Evolutionary conservation across 2,329 filamentous ascomycete species (phyloP), one percentile per base, ranked within the genome.

Genomic region (Simplicillium aogashimaense): DNA sequence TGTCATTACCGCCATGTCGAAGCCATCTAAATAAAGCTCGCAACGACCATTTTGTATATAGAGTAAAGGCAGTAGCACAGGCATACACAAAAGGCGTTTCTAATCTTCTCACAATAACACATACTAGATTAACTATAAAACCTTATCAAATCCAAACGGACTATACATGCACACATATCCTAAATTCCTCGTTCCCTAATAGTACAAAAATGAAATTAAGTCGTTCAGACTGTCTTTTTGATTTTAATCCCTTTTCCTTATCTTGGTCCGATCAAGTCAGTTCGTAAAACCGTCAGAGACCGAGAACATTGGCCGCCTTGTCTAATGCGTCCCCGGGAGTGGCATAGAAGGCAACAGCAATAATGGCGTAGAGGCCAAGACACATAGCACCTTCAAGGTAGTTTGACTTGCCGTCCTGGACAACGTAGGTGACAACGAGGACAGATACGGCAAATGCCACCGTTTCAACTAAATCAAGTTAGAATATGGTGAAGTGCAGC

Each of bases 1-100:
- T 36, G 73, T 94, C 49, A 88, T 98, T 61, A 75, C 78, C 53
- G 85, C 92, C 32, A 86, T 98, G 76, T 78, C 82, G 43, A 89
- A 84, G 66, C 90, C 90, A 14, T 68, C 57, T 38, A 51, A 55
- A 42, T 67, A 59, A 44, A 45, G 11, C 16, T 34, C 29, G 18
- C 7, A 5, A 35, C 18, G 14, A 14, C 17, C 11, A 11, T 14
- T 15, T 35, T 35, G 33, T 18, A 35, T 35, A n/a, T 16, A 35
- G 33, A 11, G 11, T 35, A 18, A 11, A 12, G 11, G 18, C 17
- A 16, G 31, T n/a, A 33, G 31, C 31, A 35, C n/a, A 30, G 30
- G 16, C 30, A 30, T 38, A 38, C 14, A 38, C 14, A 38, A 29
- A 16, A 16, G 25, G 30, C 25, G 30, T 12, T 38, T 31, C 30